Conservation (phyloP, 805 yeast genomes). For the Ogataea zsoltii region DNA sequence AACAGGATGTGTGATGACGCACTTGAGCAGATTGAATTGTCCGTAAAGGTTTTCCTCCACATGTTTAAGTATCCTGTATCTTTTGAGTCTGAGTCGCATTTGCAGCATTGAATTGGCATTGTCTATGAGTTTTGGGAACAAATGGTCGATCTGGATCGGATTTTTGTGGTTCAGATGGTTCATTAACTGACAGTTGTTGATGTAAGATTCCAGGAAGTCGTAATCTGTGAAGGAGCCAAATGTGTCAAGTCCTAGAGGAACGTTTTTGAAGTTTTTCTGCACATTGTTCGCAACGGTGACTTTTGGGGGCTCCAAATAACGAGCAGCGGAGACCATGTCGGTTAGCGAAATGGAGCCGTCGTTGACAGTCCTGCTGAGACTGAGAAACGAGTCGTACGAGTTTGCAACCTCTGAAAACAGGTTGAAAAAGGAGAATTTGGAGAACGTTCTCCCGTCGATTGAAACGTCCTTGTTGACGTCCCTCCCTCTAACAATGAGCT, state of each 20-base stretch:
- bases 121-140: constrained; percentile 11
- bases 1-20: constrained; percentile 43
- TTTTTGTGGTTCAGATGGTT: constrained; percentile 37
- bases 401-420: constrained; percentile 31
- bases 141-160: constrained; percentile 6
- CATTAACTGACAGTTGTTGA: constrained; percentile 35
- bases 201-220: constrained; percentile 28
- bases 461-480: constrained; percentile 17
- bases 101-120: constrained; percentile 30
- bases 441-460: constrained; percentile 32
- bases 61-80: constrained; percentile 16
- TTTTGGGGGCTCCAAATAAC: constrained; percentile 20
- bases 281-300: constrained; percentile 21
- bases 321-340: constrained; percentile 23
- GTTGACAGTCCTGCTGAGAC: constrained; percentile 20
- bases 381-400: constrained; percentile 26
- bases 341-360: constrained; percentile 21
- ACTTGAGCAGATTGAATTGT: constrained; percentile 35
- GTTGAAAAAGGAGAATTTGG: constrained; percentile 25
- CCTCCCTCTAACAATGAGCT: constrained; percentile 32
- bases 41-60: constrained; percentile 11
- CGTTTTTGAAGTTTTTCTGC: constrained; percentile 26
- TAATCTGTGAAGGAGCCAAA: constrained; percentile 31
- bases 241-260: constrained; percentile 29
- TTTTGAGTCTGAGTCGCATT: constrained; percentile 18